Base-by-base conservation (phyloP, 2,329 filamentous ascomycete genomes). In the Calonectria montana region DNA sequence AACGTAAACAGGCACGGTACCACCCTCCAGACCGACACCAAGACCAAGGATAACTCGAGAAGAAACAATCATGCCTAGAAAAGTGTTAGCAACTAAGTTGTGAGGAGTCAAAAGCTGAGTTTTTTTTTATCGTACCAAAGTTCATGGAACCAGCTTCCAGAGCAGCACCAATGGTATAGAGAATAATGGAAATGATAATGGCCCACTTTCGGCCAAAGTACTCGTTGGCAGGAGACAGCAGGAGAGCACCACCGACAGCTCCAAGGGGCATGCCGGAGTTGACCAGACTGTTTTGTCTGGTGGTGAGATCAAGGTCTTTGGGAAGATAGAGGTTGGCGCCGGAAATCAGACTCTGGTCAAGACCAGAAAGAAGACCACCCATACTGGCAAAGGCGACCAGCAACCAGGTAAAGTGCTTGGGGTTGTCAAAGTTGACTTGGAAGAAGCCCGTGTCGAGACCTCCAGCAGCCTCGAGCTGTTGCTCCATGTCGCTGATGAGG, bases 1-100 rank as follows among this genome's bases (percentile, higher is more conserved):
- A 35, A 94, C 92, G 74, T 94, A 94, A 66, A 94, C 91, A 0
- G 92, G 92, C 5, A 94, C 92, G 0, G 92, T 94, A 80, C 93
- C 93, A 63, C 92, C 92, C 80, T 94, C 93, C 2, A 94, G 86
- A 83, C 93, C 93, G 64, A 94, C 91, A 76, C 92, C 93, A 8
- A 92, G 81, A 67, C 93, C 93, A 0, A 94, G 88, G 67, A 94
- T 90, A 7, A 94, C 87, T 75, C 93, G 90, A 4, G 89, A 90
- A 2, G 90, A 84, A 31, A 94, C 87, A 75, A 94, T 93, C 92
- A 94, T 94, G 63, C 88, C 83, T 78, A 0, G 1, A 0, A 0
- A 7, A 23, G 7, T n/a, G 48, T 77, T 23, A 78, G 73, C 13
- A 0, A 3, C 2, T 2, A n/a, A 39, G 35, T 3, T 27, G 2